Conservation (phyloP, 192 early-diverging fungal genomes). For the Umbelopsis ramanniana region DNA sequence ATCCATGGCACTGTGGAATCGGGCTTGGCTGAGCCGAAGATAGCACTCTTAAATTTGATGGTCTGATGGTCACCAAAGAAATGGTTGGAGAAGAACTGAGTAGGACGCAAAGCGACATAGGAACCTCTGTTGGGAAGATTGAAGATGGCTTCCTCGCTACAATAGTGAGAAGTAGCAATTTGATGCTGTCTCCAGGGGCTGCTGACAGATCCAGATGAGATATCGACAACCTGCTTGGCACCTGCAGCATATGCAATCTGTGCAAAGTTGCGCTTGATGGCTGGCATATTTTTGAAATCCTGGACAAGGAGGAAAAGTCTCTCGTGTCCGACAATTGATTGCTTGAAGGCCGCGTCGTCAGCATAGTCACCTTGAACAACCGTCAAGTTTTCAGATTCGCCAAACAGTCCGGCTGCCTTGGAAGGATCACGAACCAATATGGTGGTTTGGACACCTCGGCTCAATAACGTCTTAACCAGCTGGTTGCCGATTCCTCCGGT, state of each 20-base stretch:
- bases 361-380: conserved; percentile 25
- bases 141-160: background rate
- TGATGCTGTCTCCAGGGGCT: background rate
- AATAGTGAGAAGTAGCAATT: background rate
- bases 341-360: background rate
- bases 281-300: background rate
- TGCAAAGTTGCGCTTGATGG: background rate
- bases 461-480: background rate
- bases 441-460: background rate
- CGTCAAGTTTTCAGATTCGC: background rate
- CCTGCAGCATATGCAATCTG: conserved; percentile 15
- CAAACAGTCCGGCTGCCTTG: conserved; percentile 21
- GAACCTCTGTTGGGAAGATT: conserved; percentile 7
- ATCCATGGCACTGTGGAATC: background rate
- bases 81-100: conserved; percentile 25
- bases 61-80: conserved; percentile 4
- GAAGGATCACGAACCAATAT: conserved; percentile 8
- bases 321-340: conserved; percentile 21
- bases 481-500: conserved; percentile 28
- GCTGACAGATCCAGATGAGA: background rate
- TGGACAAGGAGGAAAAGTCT: conserved; percentile 24
- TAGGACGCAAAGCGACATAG: conserved; percentile 25
- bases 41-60: background rate
- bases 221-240: conserved; percentile 23
- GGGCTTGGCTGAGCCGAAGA: background rate